Evolutionary conservation across 345 rosid genomes (phyloP).

Genomic region (Corymbia maculata): DNA sequence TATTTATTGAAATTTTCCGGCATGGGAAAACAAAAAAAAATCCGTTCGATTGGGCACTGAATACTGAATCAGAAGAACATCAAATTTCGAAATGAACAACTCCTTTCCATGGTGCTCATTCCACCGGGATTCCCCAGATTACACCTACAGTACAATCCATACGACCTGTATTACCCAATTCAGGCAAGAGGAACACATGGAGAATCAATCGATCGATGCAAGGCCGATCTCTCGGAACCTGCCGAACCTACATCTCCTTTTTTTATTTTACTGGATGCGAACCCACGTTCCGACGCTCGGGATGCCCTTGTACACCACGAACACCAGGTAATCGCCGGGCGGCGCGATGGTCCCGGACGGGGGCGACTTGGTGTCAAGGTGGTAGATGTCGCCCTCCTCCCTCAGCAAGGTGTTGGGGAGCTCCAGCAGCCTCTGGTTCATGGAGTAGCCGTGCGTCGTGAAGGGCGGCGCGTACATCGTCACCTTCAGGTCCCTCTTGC

Average conservation of each 20-base stretch:
- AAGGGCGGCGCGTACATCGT: conserved; percentile 38
- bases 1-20: not conserved
- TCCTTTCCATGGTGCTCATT: not conserved
- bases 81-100: not conserved
- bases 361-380: conserved; percentile 7
- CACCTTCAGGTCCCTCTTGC: conserved; percentile 2
- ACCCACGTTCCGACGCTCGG: conserved; percentile 31
- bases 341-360: conserved; percentile 24
- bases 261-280: conserved; percentile 2
- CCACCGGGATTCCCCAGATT: not conserved
- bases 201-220: not conserved
- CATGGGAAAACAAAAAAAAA: not conserved
- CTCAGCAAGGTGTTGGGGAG: not conserved
- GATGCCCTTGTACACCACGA: conserved; percentile 19
- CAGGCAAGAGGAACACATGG: not conserved
- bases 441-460: conserved; percentile 35
- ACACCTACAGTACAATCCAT: not conserved
- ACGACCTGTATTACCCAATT: not conserved
- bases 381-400: not conserved
- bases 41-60: not conserved
- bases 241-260: not conserved
- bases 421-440: conserved; percentile 33
- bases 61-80: not conserved
- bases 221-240: not conserved
- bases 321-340: conserved; percentile 24